Conservation (phyloP, 306 rosid species). For the Vicia faba region DNA sequence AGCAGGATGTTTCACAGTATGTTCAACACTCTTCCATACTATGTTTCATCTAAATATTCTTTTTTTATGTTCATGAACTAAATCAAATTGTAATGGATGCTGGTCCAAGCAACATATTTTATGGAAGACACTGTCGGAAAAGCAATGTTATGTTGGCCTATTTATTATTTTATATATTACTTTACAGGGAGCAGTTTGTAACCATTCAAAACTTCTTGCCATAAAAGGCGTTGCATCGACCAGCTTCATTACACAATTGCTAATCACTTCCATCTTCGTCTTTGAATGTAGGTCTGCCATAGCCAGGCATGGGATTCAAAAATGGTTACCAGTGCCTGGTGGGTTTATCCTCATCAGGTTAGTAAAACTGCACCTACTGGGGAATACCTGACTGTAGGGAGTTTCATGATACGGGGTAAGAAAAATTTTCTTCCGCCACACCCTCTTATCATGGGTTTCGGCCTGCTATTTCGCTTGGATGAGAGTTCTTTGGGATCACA, state of each 20-base stretch:
- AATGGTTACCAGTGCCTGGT: constrained; percentile 99
- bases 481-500: constrained; percentile 98
- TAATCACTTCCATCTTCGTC: constrained; percentile 31
- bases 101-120: constrained; percentile 7
- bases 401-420: constrained; percentile 97
- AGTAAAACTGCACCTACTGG: constrained; percentile 99
- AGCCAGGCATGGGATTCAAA: constrained; percentile 99
- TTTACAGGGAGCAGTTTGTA: constrained; percentile 23
- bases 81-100: constrained; percentile 30
- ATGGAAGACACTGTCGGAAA: not conserved
- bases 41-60: constrained; percentile 30
- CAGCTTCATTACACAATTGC: constrained; percentile 19
- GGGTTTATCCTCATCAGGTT: constrained; percentile 97
- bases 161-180: not conserved
- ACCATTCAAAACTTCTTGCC: constrained; percentile 1
- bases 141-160: not conserved
- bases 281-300: constrained; percentile 80
- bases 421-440: constrained; percentile 96
- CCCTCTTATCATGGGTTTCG: constrained; percentile 98
- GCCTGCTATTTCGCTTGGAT: constrained; percentile 90
- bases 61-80: constrained; percentile 34
- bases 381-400: constrained; percentile 96
- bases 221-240: not conserved
- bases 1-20: constrained; percentile 95
- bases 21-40: constrained; percentile 33